Base-by-base conservation (phyloP, 306 rosid genomes). In the Prunus mume region DNA sequence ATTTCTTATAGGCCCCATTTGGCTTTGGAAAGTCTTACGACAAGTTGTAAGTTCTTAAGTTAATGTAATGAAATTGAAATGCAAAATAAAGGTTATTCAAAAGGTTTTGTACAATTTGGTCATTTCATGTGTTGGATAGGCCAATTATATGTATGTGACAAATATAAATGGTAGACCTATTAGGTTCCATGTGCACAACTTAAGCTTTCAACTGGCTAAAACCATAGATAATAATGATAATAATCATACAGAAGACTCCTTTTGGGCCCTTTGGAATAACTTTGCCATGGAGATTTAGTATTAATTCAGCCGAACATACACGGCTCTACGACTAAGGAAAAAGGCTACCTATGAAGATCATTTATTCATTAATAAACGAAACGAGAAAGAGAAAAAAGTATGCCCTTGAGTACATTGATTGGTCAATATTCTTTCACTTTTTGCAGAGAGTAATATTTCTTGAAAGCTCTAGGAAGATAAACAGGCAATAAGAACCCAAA, bases 401-500 rank as follows among this genome's bases (percentile, higher is more conserved):
- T 45, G 20, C 27, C 49, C 1, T 18, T 2, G 7, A 43, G 12
- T 12, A 3, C 56, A 50, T 13, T 17, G 27, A 18, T 34, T 3
- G 11, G 14, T 76, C 38, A 64, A 74, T 72, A 80, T 6, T 83
- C 83, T 69, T 84, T 81, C 57, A 60, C 77, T 73, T 92, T 89
- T 12, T 55, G 69, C 0, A 47, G 49, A 11, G 89, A 83, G 81
- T 88, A 90, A 78, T 95, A 92, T 51, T 68, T 56, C 83, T 87
- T 89, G 50, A 96, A 92, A 79, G 91, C 98, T 68, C 62, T 92
- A 0, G 99, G 99, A 73, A 96, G 88, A 91, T 92, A 96, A 73
- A 96, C 85, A 65, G 98, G 99, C 79, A 96, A 75, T 41, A 96
- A 80, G 80, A 96, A 92, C 3, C 97, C 98, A 82, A 96, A 92